Evolutionary conservation across 225 moss, liverwort and hornwort genomes (phyloP).

Genomic region (Antitrichia curtipendula): DNA sequence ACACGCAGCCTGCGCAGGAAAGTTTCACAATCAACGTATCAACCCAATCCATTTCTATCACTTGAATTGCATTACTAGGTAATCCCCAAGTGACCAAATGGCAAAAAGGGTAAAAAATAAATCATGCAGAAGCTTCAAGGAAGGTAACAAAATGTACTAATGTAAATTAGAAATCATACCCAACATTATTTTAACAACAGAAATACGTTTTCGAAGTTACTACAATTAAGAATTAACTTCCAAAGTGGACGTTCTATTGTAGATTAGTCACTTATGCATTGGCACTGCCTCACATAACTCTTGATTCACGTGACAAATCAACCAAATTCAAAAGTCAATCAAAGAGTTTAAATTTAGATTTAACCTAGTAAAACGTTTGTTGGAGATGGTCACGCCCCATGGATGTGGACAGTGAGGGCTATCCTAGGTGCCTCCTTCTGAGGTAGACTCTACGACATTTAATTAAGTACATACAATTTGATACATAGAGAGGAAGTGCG

Average conservation of each 20-base stretch:
- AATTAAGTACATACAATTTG: background rate
- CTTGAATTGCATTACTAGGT: background rate
- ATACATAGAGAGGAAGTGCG: background rate
- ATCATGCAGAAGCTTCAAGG: background rate
- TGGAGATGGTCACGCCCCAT: background rate
- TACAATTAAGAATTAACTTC: background rate
- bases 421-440: no score
- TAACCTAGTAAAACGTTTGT: no score
- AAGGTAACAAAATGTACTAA: background rate
- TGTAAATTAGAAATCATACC: background rate
- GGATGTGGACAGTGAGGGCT: no score
- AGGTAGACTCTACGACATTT: background rate
- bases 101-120: background rate
- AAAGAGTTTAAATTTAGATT: background rate
- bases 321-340: background rate
- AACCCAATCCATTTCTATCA: background rate
- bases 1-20: conserved; percentile 38
- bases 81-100: background rate
- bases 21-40: background rate
- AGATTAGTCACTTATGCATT: background rate
- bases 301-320: background rate
- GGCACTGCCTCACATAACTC: background rate
- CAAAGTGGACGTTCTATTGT: background rate
- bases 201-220: background rate
- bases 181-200: no score